Conservation (phyloP, 1,139 yeast genomes). For the Petasospora rhodanensis region DNA sequence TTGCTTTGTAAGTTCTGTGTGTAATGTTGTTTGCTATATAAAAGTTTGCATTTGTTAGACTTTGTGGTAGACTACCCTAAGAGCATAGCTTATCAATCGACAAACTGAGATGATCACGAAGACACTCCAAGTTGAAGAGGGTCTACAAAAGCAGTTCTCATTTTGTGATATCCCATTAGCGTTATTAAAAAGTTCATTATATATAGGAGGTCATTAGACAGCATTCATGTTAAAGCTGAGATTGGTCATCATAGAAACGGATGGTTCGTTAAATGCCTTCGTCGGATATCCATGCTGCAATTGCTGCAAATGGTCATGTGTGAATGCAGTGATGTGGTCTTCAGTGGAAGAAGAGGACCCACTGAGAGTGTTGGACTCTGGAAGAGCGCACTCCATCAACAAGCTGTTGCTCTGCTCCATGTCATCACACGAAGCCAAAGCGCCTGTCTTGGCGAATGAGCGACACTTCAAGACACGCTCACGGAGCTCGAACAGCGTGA, state of each 20-base stretch:
- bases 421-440: conserved; percentile 19
- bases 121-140: too few species aligned
- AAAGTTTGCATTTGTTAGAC: too few species aligned
- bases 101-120: too few species aligned
- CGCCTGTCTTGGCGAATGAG: conserved; percentile 20
- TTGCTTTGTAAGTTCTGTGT: conserved; percentile 14
- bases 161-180: too few species aligned
- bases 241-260: conserved; percentile 17
- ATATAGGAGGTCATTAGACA: too few species aligned
- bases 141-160: too few species aligned
- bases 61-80: too few species aligned
- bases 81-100: too few species aligned
- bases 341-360: neutral
- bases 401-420: conserved; percentile 4
- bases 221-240: conserved; percentile 19
- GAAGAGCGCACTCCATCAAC: conserved; percentile 10
- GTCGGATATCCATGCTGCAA: neutral
- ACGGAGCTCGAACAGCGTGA: conserved; percentile 44
- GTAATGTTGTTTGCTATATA: neutral
- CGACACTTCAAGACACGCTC: conserved; percentile 17
- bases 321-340: too few species aligned
- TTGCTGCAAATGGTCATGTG: neutral
- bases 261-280: conserved; percentile 6
- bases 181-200: too few species aligned
- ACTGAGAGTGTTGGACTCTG: conserved; percentile 2